Conservation (phyloP, 768 basidiomycete species). For the Termitomyces bulborhizus region DNA sequence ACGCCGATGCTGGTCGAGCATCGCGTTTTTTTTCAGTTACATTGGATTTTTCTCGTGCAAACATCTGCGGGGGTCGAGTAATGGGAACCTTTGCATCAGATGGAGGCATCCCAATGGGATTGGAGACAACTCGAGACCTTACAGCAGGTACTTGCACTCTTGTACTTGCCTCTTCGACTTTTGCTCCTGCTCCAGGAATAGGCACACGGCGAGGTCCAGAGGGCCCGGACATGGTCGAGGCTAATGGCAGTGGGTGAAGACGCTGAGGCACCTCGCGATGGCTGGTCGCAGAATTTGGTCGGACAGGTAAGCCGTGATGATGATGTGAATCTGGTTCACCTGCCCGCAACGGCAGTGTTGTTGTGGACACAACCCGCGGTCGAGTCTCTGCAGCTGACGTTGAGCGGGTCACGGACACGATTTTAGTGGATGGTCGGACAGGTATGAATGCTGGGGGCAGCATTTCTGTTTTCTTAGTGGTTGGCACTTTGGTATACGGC, state of each 20-base stretch:
- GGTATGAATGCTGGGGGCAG: conserved; percentile 23
- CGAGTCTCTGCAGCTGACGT: conserved; percentile 11
- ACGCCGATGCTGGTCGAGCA: not conserved
- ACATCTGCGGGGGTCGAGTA: not conserved
- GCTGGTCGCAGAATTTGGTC: conserved; percentile 10
- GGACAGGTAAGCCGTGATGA: not conserved
- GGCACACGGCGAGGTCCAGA: conserved; percentile 13
- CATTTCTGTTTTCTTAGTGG: conserved; percentile 15
- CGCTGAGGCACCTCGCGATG: conserved; percentile 6
- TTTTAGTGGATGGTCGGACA: conserved; percentile 17
- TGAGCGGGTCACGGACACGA: conserved; percentile 8
- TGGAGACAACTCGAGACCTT: conserved; percentile 6
- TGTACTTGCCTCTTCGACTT: not conserved
- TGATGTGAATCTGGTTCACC: not conserved
- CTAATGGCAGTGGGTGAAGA: not conserved
- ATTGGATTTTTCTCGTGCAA: conserved; percentile 2
- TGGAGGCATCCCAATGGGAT: not conserved
- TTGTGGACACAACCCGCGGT: conserved; percentile 10
- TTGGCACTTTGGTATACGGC: not conserved
- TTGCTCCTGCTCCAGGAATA: not conserved
- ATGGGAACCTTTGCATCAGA: not conserved
- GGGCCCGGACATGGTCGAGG: not conserved
- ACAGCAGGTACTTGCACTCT: not conserved
- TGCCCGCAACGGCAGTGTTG: conserved; percentile 4
- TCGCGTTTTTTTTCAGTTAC: not conserved